A percentile compares a stretch with the other conserved stretches of the same genome.
Conservation (phyloP, 768 basidiomycete species). For the Dentipellis fragilis region DNA sequence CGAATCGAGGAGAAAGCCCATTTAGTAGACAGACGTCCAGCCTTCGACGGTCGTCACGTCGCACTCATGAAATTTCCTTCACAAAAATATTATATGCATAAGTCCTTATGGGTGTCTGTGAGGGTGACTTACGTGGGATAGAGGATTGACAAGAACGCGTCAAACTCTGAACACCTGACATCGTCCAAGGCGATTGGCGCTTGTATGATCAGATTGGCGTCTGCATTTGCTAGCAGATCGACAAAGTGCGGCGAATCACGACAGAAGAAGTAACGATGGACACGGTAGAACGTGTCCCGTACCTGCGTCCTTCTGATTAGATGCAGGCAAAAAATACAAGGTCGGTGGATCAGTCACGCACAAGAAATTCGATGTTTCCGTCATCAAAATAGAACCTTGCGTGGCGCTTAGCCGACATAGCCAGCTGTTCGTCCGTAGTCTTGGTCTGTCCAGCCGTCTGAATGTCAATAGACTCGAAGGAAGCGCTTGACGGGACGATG, state of each 20-base stretch:
- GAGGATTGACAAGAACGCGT: conserved; percentile 11
- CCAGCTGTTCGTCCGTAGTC: no score
- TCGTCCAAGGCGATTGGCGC: neutral
- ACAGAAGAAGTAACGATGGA: conserved; percentile 9
- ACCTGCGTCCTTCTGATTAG: neutral
- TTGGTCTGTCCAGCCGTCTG: no score
- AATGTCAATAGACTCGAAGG: no score
- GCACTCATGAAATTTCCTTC: conserved; percentile 5
- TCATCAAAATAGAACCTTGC: conserved; percentile 7
- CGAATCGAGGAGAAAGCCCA: conserved; percentile 14
- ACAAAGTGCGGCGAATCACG: conserved; percentile 2
- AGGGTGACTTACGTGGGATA: conserved; percentile 10
- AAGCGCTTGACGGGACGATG: neutral
- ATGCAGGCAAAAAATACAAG: no score
- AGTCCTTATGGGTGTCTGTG: neutral
- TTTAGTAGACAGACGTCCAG: conserved; percentile 12
- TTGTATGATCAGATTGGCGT: no score
- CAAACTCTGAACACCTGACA: conserved; percentile 6
- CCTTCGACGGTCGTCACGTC: conserved; percentile 7
- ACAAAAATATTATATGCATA: neutral
- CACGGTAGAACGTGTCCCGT: conserved; percentile 1
- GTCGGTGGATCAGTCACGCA: no score
- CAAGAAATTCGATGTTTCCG: conserved; percentile 5
- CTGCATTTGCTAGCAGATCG: neutral
- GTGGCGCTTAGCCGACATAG: neutral